phyloP scores from a whole-genome alignment of 305 asterid genomes.

The Fraxinus nigra region DNA sequence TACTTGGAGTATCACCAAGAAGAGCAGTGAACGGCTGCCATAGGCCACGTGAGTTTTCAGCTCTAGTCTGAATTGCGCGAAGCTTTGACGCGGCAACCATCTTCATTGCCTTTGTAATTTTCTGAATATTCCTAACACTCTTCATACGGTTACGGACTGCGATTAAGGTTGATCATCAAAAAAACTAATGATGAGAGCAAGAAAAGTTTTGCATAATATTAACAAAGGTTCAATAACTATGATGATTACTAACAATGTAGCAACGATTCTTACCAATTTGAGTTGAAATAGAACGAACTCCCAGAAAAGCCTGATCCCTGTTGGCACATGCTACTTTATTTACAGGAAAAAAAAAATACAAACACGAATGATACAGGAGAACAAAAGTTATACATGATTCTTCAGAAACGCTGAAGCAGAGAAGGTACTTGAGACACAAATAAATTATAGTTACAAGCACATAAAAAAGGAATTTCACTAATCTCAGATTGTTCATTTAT shows the following conservation, averaged over 20 bases:
- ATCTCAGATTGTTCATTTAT: not conserved
- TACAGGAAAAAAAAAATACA: slow-evolving; percentile 12
- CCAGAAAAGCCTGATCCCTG: slow-evolving; percentile 63
- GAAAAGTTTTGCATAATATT: slow-evolving; percentile 1
- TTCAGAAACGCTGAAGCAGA: not conserved
- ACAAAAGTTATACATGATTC: not conserved
- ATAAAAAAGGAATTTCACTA: not conserved
- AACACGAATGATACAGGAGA: not conserved
- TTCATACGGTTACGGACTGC: slow-evolving; percentile 83
- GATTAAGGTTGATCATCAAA: not conserved
- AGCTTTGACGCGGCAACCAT: slow-evolving; percentile 99
- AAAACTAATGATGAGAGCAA: slow-evolving; percentile 8
- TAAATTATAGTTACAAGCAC: not conserved
- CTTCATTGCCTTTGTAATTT: slow-evolving; percentile 99
- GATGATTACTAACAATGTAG: not conserved
- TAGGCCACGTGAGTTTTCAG: slow-evolving; percentile 91
- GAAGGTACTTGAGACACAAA: not conserved
- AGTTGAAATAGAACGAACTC: slow-evolving; percentile 79
- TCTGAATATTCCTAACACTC: slow-evolving; percentile 90
- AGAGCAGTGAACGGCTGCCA: slow-evolving; percentile 99
- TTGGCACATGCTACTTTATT: slow-evolving; percentile 19
- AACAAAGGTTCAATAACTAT: not conserved
- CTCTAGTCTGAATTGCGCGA: slow-evolving; percentile 77
- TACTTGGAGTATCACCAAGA: slow-evolving; percentile 93
- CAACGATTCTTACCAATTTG: slow-evolving; percentile 57